Evolutionary conservation across 2,329 filamentous ascomycete species (phyloP).

Genomic region (Verticillium alfalfae): DNA sequence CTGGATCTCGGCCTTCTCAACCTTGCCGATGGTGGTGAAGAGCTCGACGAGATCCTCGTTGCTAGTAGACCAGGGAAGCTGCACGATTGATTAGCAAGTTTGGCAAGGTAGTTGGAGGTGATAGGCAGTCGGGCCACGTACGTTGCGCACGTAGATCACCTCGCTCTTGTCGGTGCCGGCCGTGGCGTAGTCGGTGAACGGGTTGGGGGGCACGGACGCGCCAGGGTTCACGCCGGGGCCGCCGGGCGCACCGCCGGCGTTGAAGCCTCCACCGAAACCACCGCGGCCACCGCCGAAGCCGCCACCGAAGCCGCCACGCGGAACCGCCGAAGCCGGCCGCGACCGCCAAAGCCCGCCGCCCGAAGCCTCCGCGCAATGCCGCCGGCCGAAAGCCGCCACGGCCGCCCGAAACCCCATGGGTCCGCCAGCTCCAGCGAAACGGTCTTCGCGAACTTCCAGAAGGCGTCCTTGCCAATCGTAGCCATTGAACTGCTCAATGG

Average conservation of each 20-base stretch:
- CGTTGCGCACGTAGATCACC: conserved; percentile 93
- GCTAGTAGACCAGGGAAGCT: conserved; percentile 98
- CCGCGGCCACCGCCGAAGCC: conserved; percentile 34
- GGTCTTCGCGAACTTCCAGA: conserved; percentile 93
- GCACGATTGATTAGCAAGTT: conserved; percentile 15
- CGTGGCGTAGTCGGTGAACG: conserved; percentile 90
- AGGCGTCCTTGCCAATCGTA: conserved; percentile 96
- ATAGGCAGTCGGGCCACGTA: conserved; percentile 43
- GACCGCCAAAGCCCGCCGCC: conserved; percentile 46
- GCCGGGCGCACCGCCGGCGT: conserved; percentile 40
- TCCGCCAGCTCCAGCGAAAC: conserved; percentile 68
- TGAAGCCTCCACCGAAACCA: conserved; percentile 37
- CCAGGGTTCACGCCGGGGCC: conserved; percentile 30
- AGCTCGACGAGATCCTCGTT: conserved; percentile 96
- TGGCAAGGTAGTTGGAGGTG: not conserved
- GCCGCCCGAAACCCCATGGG: conserved; percentile 45
- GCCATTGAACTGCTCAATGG: conserved; percentile 95
- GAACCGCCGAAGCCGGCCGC: conserved; percentile 37
- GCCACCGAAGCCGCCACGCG: conserved; percentile 35
- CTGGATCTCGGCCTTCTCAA: conserved; percentile 98
- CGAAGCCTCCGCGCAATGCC: conserved; percentile 55
- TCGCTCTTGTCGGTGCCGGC: conserved; percentile 78
- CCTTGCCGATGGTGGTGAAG: conserved; percentile 96
- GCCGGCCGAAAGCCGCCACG: conserved; percentile 54
- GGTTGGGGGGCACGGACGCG: conserved; percentile 61